Base-by-base conservation (phyloP, 805 yeast genomes). In the Priceomyces carsonii region DNA sequence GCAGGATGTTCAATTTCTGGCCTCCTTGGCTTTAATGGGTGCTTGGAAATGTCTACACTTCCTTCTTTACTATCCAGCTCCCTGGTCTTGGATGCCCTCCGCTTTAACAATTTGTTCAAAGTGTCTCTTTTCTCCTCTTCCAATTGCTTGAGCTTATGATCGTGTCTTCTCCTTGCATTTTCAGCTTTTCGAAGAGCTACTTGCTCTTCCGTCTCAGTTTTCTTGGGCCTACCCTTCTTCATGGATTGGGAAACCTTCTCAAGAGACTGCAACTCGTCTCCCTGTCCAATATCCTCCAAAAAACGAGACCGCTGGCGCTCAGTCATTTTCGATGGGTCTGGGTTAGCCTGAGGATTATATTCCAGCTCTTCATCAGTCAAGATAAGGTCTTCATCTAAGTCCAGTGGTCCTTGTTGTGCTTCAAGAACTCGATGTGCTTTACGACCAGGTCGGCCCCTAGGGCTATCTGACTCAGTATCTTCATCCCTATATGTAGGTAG, bases 51-150 rank as follows among this genome's bases (percentile, higher is more conserved):
- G 17, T 53, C 58, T 2, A 45, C 51, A 4, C 38, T 42, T 6
- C 56, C 61, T 17, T 64, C 70, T 16, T 45, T 52, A 22, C 54
- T 57, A 26, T 53, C 58, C 3, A 49, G 54, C 27, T 65, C 75
- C 45, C 84, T 67, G 1, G 79, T 76, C 54, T 84, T 84, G 31
- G 78, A 79, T 0, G 96, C 96, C 44, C 96, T 74, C 58, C 90
- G 80, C 60, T 86, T 82, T 44, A 91, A 68, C 44, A 91, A 66
- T 57, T 86, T 87, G 57, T 91, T 91, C 45, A 91, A 71, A 0
- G 97, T 90, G 45, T 91, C 97, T 53, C 82, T 77, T 56, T 93
- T 93, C 59, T 93, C 98, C 57, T 87, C 96, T 53, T 90, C 97
- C 26, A 87, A 63, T 44, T 83, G 79, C 62, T 83, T 82, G 50